phyloP scores from a whole-genome alignment of 441 rosid genomes.

The Pelargonium myrrhifolium region DNA sequence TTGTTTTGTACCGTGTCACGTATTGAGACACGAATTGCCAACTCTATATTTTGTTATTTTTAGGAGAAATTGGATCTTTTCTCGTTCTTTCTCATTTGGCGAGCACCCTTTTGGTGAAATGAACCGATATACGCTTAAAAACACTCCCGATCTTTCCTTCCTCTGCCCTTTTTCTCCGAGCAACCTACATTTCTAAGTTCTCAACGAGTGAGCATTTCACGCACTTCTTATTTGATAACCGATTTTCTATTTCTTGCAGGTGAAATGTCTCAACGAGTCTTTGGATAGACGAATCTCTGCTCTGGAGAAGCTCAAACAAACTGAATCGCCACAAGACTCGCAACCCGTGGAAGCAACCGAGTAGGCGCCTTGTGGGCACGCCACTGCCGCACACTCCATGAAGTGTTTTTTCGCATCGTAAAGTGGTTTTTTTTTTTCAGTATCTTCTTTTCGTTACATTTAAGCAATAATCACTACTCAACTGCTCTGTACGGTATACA shows the following conservation, averaged over 20 bases:
- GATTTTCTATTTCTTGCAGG: conserved; percentile 25
- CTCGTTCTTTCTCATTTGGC: too few relatives aligned
- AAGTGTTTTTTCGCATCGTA: background rate
- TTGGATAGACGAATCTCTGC: conserved; percentile 53
- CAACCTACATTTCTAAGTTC: too few relatives aligned
- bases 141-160: too few relatives aligned
- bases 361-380: conserved; percentile 25
- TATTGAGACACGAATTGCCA: too few relatives aligned
- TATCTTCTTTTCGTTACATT: conserved; percentile 1
- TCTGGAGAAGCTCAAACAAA: conserved; percentile 56
- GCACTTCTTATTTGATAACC: background rate
- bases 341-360: conserved; percentile 45
- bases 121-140: too few relatives aligned
- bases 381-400: background rate
- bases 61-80: too few relatives aligned
- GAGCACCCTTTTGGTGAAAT: too few relatives aligned
- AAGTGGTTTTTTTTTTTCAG: conserved; percentile 12
- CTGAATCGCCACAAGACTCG: conserved; percentile 33
- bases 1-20: too few relatives aligned
- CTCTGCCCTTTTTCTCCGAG: too few relatives aligned
- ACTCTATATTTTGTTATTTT: too few relatives aligned
- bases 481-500: conserved; percentile 8
- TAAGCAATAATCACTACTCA: conserved; percentile 29
- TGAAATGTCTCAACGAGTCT: conserved; percentile 45
- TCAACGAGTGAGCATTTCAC: too few relatives aligned